Base-by-base conservation (phyloP, 1,284 basidiomycete species). In the Ustilago hordei region DNA sequence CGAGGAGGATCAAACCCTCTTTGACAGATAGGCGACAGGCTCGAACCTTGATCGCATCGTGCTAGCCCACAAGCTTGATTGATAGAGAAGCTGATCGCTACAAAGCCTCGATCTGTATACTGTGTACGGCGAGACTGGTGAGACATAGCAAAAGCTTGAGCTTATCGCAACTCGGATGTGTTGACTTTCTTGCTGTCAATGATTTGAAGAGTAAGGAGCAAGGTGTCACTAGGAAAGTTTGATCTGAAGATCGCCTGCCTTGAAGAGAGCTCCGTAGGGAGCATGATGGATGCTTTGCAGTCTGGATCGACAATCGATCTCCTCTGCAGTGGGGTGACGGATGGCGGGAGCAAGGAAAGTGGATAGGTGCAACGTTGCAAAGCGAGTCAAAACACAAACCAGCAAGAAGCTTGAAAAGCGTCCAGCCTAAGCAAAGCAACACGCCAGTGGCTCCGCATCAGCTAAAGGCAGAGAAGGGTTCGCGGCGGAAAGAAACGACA, bases 241-340 rank as follows among this genome's bases (percentile, higher is more conserved):
- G 4, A 19, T n/a, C 5, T n/a, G 43, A 45, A 45, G 43, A 45
- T 45, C 8, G 43, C 43, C 11, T n/a, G 17, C 43, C 1, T 45
- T 45, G 7, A 9, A 19, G 8, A 7, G 13, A 7, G n/a, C 43
- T 45, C 43, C 43, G 43, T 45, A 17, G 43, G 43, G 11, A 19
- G 23, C 43, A 9, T 45, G 11, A 19, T 45, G 7, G 43, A 45
- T 45, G n/a, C 4, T 9, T 5, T 4, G 7, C 8, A 19, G 43
- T 13, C 13, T 45, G 1, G 23, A 3, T 50, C 48, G 48, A 13
- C 13, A 31, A 8, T 12, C 48, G 48, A 50, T 28, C 48, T 23
- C 9, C 43, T 50, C n/a, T 50, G 13, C 48, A 50, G 48, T 32
- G 23, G 48, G 48, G 28, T 32, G 31, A 50, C 48, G 28, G 48